phyloP scores from a whole-genome alignment of 257 asterid species.

The Salvia miltiorrhiza region DNA sequence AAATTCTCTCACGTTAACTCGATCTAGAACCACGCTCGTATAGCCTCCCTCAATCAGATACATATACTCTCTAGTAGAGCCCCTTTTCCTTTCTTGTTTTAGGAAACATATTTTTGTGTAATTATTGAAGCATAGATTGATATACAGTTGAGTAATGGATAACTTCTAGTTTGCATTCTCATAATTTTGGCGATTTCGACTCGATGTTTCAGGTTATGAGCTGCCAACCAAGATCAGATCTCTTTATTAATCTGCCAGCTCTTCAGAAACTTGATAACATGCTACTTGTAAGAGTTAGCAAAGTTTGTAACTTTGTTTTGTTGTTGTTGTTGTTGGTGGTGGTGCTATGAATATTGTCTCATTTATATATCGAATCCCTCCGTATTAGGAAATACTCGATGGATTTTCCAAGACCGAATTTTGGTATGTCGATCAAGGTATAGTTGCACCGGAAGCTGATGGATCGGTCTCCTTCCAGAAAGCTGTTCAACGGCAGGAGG shows the following conservation, averaged over 20 bases:
- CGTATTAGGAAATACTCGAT: constrained; percentile 70
- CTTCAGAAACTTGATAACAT: constrained; percentile 88
- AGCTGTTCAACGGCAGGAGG: constrained; percentile 69
- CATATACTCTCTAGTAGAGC: not conserved
- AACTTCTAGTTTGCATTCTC: not conserved
- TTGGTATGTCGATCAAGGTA: constrained; percentile 94
- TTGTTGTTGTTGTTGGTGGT: not conserved
- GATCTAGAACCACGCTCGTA: not conserved
- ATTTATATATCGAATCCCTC: not conserved
- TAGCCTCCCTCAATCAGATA: not conserved
- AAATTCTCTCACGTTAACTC: not conserved
- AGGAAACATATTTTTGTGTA: not conserved
- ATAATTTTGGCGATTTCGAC: not conserved
- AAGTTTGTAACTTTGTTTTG: not conserved
- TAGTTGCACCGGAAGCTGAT: constrained; percentile 56
- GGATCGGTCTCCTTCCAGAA: constrained; percentile 64
- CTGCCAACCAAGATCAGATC: constrained; percentile 70
- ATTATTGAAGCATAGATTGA: not conserved
- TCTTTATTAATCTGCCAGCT: constrained; percentile 81
- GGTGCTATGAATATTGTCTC: not conserved
- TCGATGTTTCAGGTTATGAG: constrained; percentile 66
- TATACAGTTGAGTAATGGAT: not conserved
- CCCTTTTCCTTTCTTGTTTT: not conserved
- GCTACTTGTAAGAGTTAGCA: constrained; percentile 67
- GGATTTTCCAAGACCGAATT: constrained; percentile 72